Conservation (phyloP, 202 grass and related monocot genomes). For the Zoysia matrella region DNA sequence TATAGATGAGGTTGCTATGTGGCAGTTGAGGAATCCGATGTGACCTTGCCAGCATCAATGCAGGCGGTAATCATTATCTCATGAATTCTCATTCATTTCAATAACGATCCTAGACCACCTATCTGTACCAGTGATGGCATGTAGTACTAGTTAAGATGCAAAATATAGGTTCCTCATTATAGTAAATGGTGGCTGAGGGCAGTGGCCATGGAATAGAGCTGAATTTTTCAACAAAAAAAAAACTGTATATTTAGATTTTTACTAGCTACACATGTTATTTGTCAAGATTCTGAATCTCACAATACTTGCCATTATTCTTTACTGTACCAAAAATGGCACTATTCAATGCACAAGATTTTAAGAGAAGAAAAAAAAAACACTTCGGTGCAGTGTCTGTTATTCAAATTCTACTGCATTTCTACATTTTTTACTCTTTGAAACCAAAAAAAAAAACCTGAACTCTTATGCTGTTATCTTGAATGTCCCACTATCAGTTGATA, state of each 20-base stretch:
- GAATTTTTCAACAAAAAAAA: no score
- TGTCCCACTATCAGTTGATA: conserved; percentile 34
- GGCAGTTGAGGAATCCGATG: conserved; percentile 43
- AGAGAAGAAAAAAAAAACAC: neutral
- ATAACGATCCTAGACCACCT: conserved; percentile 25
- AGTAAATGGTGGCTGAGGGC: neutral
- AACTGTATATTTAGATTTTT: no score
- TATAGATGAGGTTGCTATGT: conserved; percentile 26
- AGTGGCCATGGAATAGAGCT: neutral
- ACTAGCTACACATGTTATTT: no score
- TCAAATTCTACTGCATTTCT: conserved; percentile 15
- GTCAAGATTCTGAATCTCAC: no score
- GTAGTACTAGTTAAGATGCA: conserved; percentile 1
- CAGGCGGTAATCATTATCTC: conserved; percentile 26
- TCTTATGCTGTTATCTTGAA: neutral
- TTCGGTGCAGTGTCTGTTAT: neutral
- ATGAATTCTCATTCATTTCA: conserved; percentile 23
- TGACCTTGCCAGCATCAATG: conserved; percentile 13
- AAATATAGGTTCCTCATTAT: conserved; percentile 21
- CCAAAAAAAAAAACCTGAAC: neutral
- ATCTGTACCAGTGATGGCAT: conserved; percentile 10
- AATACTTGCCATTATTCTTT: neutral
- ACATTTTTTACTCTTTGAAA: neutral
- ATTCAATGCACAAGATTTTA: neutral
- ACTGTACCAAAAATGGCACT: neutral